These are phyloP conservation scores for Gelatoporia subvermispora DNA, from an alignment of 768 basidiomycete species.

Conservation along the genomic window DNA sequence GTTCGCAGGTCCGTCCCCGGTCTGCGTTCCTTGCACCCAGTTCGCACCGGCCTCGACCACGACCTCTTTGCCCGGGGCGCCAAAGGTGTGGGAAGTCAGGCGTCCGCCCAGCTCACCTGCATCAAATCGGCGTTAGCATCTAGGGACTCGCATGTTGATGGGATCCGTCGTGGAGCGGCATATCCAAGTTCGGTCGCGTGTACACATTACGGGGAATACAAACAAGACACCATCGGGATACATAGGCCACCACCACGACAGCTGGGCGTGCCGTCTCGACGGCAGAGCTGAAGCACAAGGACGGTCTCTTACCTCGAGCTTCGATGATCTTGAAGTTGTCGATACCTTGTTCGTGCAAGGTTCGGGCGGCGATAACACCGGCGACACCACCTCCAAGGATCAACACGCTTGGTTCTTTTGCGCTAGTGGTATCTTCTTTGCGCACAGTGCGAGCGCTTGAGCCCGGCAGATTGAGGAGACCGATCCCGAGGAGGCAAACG, in stretches of 20 bases:
- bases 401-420: conserved; percentile 28
- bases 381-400: conserved; percentile 64
- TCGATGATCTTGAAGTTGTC: conserved; percentile 56
- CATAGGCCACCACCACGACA: no score
- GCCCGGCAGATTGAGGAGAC: background rate
- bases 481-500: background rate
- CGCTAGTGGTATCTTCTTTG: background rate
- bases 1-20: conserved; percentile 42
- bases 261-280: no score
- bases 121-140: no score
- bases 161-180: no score
- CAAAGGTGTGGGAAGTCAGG: conserved; percentile 40
- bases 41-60: conserved; percentile 39
- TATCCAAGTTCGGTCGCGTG: no score
- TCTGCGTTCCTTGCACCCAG: conserved; percentile 38
- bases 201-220: no score
- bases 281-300: no score
- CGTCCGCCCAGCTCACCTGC: conserved; percentile 49
- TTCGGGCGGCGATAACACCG: conserved; percentile 58
- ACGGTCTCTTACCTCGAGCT: conserved; percentile 26
- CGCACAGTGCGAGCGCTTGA: background rate
- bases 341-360: conserved; percentile 46
- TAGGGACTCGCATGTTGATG: no score
- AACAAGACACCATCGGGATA: no score
- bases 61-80: conserved; percentile 28